Conservation (phyloP, 768 basidiomycete genomes). For the Phylloporus arenicola region DNA sequence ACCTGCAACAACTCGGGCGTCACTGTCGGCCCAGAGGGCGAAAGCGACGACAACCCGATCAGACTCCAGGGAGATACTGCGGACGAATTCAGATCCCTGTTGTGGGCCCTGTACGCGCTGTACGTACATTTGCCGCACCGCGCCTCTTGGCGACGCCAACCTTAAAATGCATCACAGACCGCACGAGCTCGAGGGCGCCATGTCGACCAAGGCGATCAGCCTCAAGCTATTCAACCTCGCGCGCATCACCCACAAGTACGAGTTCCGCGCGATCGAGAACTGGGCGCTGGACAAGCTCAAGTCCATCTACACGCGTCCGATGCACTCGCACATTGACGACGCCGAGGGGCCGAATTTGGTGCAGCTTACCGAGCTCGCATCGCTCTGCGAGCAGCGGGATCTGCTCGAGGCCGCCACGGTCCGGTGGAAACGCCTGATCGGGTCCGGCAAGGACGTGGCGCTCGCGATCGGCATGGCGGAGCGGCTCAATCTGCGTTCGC, state of each 20-base stretch:
- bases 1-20: slow-evolving; percentile 19
- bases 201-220: slow-evolving; percentile 38
- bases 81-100: slow-evolving; percentile 46
- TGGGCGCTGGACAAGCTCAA: slow-evolving; percentile 43
- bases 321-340: slow-evolving; percentile 27
- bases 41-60: slow-evolving; percentile 47
- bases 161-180: slow-evolving; percentile 28
- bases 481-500: slow-evolving; percentile 39
- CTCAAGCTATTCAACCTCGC: slow-evolving; percentile 44
- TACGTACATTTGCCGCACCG: slow-evolving; percentile 29
- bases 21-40: slow-evolving; percentile 38
- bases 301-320: slow-evolving; percentile 30
- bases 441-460: slow-evolving; percentile 40
- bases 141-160: neutral
- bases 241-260: slow-evolving; percentile 45
- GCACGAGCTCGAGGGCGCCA: slow-evolving; percentile 41
- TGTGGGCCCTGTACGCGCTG: slow-evolving; percentile 51
- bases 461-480: slow-evolving; percentile 45
- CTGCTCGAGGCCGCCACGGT: slow-evolving; percentile 38
- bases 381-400: slow-evolving; percentile 42
- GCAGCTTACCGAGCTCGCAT: slow-evolving; percentile 48
- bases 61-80: slow-evolving; percentile 42
- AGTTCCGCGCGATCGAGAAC: slow-evolving; percentile 39
- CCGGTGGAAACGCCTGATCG: slow-evolving; percentile 46
- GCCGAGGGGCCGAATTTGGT: slow-evolving; percentile 36